These are phyloP conservation scores for Daldinia childiae DNA, from an alignment of 495 filamentous ascomycete species.

Conservation along the genomic window DNA sequence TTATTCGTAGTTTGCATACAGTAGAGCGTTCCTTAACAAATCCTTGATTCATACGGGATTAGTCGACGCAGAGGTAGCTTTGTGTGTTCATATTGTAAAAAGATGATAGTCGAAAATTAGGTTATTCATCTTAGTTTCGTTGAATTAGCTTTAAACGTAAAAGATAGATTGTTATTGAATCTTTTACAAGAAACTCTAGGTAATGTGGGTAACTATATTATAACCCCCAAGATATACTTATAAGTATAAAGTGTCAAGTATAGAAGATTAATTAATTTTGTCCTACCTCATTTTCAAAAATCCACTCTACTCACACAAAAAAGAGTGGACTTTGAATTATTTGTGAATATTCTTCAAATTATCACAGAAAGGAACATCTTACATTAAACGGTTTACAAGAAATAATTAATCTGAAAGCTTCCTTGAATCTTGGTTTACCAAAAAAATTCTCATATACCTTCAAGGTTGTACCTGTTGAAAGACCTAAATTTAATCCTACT, in stretches of 20 bases:
- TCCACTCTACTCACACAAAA: slow-evolving; percentile 6
- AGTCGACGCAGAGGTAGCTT: slow-evolving; percentile 10
- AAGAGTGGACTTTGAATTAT: slow-evolving; percentile 15
- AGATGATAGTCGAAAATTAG: slow-evolving; percentile 5
- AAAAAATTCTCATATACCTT: slow-evolving; percentile 10
- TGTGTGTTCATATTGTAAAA: slow-evolving; percentile 8
- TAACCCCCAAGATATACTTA: slow-evolving; percentile 12
- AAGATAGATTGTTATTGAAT: no score
- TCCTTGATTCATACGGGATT: slow-evolving; percentile 5
- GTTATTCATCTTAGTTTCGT: no score
- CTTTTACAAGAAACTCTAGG: slow-evolving; percentile 10
- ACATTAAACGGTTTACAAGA: slow-evolving; percentile 16
- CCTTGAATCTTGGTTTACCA: slow-evolving; percentile 10
- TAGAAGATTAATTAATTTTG: slow-evolving; percentile 12
- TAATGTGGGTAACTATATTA: slow-evolving; percentile 10
- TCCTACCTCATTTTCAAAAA: slow-evolving; percentile 11
- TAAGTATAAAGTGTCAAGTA: slow-evolving; percentile 11
- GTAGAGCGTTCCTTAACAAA: slow-evolving; percentile 2
- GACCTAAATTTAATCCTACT: slow-evolving; percentile 10
- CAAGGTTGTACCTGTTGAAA: slow-evolving; percentile 12
- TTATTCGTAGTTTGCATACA: slow-evolving; percentile 6
- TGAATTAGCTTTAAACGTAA: no score
- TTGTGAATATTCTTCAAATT: slow-evolving; percentile 6
- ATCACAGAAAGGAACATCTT: slow-evolving; percentile 10
- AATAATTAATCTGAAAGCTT: slow-evolving; percentile 12